A percentile compares a stretch with the other conserved stretches of the same genome.
Conservation (phyloP, 192 early-diverging fungal species). For the Coemansia sp. region DNA sequence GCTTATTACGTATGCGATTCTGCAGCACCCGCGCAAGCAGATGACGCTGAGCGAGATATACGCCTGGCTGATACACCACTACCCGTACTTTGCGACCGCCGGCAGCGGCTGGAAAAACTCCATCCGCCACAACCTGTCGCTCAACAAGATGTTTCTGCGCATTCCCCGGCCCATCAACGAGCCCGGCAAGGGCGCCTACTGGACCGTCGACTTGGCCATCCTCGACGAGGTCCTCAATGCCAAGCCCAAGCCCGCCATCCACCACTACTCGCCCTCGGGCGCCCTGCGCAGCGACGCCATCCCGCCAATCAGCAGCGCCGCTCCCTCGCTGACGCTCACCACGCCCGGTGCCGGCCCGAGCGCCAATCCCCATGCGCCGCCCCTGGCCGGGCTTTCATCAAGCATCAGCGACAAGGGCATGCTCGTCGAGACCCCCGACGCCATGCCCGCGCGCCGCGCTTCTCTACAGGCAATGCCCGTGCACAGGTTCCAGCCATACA, state of each 20-base stretch:
- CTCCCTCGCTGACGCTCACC: slow-evolving; percentile 5
- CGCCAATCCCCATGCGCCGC: slow-evolving; percentile 2
- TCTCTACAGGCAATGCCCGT: slow-evolving; percentile 35
- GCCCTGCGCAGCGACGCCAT: slow-evolving; percentile 1
- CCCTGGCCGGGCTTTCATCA: slow-evolving; percentile 33
- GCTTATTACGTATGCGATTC: slow-evolving; percentile 79
- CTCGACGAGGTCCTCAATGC: slow-evolving; percentile 34
- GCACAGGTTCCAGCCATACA: slow-evolving; percentile 44
- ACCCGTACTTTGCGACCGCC: slow-evolving; percentile 75
- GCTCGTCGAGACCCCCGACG: slow-evolving; percentile 4
- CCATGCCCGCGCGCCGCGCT: slow-evolving; percentile 21
- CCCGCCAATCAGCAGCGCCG: slow-evolving; percentile 1
- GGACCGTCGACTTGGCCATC: slow-evolving; percentile 66
- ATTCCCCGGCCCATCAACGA: slow-evolving; percentile 76
- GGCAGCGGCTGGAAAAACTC: slow-evolving; percentile 81
- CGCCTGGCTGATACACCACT: slow-evolving; percentile 71
- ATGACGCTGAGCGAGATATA: slow-evolving; percentile 87
- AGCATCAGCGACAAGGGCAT: slow-evolving; percentile 46
- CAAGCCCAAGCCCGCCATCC: slow-evolving; percentile 13
- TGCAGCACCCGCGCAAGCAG: slow-evolving; percentile 59
- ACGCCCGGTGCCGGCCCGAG: background rate
- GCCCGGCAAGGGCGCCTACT: slow-evolving; percentile 84
- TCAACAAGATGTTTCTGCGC: slow-evolving; percentile 80
- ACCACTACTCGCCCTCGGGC: slow-evolving; percentile 28
- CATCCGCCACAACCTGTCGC: slow-evolving; percentile 84